Evolutionary conservation across 768 basidiomycete species (phyloP).

Genomic region (Pulveroboletus sp.): DNA sequence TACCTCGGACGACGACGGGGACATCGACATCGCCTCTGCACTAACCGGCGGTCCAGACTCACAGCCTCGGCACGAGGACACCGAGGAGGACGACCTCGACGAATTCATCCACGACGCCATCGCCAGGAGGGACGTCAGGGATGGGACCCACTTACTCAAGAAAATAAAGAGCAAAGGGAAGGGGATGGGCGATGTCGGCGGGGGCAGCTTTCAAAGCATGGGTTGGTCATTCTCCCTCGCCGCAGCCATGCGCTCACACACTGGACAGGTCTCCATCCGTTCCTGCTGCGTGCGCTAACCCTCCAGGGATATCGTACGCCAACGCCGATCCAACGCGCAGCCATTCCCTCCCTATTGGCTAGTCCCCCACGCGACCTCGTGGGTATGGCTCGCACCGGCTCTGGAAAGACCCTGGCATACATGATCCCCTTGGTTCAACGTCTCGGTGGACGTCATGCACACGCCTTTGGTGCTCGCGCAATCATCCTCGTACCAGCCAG

Average conservation of each 20-base stretch:
- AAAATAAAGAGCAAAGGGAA: slow-evolving; percentile 72
- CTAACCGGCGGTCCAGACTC: slow-evolving; percentile 36
- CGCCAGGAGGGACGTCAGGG: slow-evolving; percentile 66
- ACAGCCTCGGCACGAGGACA: neutral
- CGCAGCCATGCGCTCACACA: neutral
- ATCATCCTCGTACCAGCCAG: slow-evolving; percentile 88
- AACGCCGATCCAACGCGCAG: slow-evolving; percentile 90
- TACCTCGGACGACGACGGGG: slow-evolving; percentile 23
- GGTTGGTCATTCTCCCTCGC: slow-evolving; percentile 45
- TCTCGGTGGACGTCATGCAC: slow-evolving; percentile 74
- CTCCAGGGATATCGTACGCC: slow-evolving; percentile 93
- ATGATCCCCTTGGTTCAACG: slow-evolving; percentile 88
- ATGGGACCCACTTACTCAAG: slow-evolving; percentile 73
- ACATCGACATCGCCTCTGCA: slow-evolving; percentile 65
- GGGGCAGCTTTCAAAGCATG: slow-evolving; percentile 96
- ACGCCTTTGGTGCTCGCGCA: slow-evolving; percentile 79
- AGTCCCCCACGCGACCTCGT: slow-evolving; percentile 89
- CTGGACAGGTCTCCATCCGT: slow-evolving; percentile 70
- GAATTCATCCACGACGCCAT: slow-evolving; percentile 68
- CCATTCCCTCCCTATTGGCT: slow-evolving; percentile 81
- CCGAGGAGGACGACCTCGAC: slow-evolving; percentile 53
- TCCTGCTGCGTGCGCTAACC: slow-evolving; percentile 76
- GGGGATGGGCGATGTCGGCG: slow-evolving; percentile 76
- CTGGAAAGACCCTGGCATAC: slow-evolving; percentile 96
- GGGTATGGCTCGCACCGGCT: slow-evolving; percentile 97